phyloP scores from a whole-genome alignment of 1,139 yeast genomes.

The Blastobotrys buckinghamii region DNA sequence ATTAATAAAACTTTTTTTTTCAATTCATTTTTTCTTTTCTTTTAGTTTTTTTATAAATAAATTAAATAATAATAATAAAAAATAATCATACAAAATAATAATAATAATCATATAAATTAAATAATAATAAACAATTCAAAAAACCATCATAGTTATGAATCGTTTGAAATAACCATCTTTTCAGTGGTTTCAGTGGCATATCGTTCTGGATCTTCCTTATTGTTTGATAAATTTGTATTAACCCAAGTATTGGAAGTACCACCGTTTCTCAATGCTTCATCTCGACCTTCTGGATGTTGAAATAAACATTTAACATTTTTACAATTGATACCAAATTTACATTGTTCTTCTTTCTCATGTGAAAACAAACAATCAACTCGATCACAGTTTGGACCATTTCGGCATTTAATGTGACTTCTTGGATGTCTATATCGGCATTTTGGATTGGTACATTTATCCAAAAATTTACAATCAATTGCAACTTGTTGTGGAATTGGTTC shows the following conservation, averaged over 20 bases:
- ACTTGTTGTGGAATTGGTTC: slow-evolving; percentile 22
- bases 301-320: slow-evolving; percentile 62
- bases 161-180: slow-evolving; percentile 48
- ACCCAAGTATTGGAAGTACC: slow-evolving; percentile 36
- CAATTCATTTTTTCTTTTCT: background rate
- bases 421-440: slow-evolving; percentile 86
- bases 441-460: slow-evolving; percentile 65
- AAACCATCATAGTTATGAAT: background rate
- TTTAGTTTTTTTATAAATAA: too few relatives aligned
- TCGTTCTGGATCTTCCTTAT: too few relatives aligned
- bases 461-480: slow-evolving; percentile 79
- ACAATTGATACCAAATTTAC: slow-evolving; percentile 75
- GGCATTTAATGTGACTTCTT: slow-evolving; percentile 61
- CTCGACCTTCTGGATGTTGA: slow-evolving; percentile 75
- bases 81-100: background rate
- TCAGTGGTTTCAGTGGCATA: slow-evolving; percentile 61
- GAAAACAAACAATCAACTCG: slow-evolving; percentile 76
- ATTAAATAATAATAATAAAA: too few relatives aligned
- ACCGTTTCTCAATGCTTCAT: slow-evolving; percentile 18
- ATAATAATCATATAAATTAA: background rate
- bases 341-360: slow-evolving; percentile 72
- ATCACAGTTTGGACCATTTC: slow-evolving; percentile 71
- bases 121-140: background rate
- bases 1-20: too few relatives aligned
- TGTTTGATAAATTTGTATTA: slow-evolving; percentile 6